Conservation (phyloP, 1,284 basidiomycete genomes). For the Mycena sp. region DNA sequence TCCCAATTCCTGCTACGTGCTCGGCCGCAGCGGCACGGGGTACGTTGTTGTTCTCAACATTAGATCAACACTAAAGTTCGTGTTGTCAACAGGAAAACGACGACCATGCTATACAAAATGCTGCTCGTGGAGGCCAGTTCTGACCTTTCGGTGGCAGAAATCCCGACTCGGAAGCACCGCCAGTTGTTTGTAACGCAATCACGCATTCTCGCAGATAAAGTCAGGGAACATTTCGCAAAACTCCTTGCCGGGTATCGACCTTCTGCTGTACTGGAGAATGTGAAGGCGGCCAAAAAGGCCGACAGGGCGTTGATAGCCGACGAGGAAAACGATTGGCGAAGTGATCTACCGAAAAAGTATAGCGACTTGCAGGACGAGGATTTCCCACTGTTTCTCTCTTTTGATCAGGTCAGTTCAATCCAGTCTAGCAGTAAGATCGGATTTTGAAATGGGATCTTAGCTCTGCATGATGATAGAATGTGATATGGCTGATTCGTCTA, state of each 20-base stretch:
- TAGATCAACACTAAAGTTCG: too few relatives aligned
- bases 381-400: slow-evolving; percentile 78
- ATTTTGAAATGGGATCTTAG: slow-evolving; percentile 39
- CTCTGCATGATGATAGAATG: slow-evolving; percentile 54
- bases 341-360: slow-evolving; percentile 63
- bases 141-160: too few relatives aligned
- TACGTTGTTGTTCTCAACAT: too few relatives aligned
- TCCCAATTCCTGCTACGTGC: slow-evolving; percentile 68
- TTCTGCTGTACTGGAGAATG: slow-evolving; percentile 51
- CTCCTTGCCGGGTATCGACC: slow-evolving; percentile 40
- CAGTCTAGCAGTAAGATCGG: slow-evolving; percentile 8
- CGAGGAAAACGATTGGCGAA: slow-evolving; percentile 58
- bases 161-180: too few relatives aligned
- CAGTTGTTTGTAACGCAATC: slow-evolving; percentile 82
- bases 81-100: slow-evolving; percentile 78
- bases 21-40: slow-evolving; percentile 81
- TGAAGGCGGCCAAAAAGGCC: slow-evolving; percentile 43
- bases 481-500: slow-evolving; percentile 39
- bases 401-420: slow-evolving; percentile 59
- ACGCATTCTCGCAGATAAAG: slow-evolving; percentile 67
- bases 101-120: slow-evolving; percentile 80
- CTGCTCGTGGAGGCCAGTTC: slow-evolving; percentile 67
- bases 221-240: slow-evolving; percentile 70
- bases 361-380: slow-evolving; percentile 66
- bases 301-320: slow-evolving; percentile 52